Evolutionary conservation across 1,284 basidiomycete species (phyloP).

Genomic region (Xanthoconium separans): DNA sequence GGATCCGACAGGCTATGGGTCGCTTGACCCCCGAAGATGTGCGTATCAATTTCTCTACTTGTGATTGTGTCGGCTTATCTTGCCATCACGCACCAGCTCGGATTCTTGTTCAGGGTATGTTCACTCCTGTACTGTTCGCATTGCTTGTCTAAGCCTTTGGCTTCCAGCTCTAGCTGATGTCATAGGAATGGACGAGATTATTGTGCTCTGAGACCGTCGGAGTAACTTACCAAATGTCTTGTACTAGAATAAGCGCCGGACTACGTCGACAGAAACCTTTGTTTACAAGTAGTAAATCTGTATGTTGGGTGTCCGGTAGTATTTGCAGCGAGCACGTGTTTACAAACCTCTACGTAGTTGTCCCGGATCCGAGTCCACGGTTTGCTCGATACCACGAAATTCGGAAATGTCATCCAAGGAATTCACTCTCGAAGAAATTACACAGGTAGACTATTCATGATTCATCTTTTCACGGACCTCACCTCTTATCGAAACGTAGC

Average conservation of each 20-base stretch:
- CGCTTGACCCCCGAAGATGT: constrained; percentile 88
- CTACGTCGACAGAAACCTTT: too few relatives aligned
- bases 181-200: not conserved
- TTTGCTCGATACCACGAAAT: not conserved
- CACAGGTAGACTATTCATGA: constrained; percentile 40
- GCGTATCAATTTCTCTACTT: constrained; percentile 36
- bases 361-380: too few relatives aligned
- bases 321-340: too few relatives aligned
- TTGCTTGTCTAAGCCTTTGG: not conserved
- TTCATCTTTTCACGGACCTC: not conserved
- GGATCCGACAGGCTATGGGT: constrained; percentile 71
- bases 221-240: too few relatives aligned
- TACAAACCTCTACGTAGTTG: too few relatives aligned
- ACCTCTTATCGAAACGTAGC: constrained; percentile 41
- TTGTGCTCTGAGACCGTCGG: not conserved
- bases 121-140: not conserved
- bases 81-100: constrained; percentile 43
- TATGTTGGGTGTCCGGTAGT: too few relatives aligned
- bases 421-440: constrained; percentile 51
- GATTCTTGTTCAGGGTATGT: constrained; percentile 74
- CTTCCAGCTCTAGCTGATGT: constrained; percentile 20
- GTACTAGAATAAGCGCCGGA: too few relatives aligned
- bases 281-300: too few relatives aligned
- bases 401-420: constrained; percentile 35
- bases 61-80: constrained; percentile 10